Percentiles rank a stretch among this genome's conserved stretches.
These are phyloP conservation scores for Sclerotinia borealis DNA, from an alignment of 2,329 filamentous ascomycete genomes.

Conservation along the genomic window DNA sequence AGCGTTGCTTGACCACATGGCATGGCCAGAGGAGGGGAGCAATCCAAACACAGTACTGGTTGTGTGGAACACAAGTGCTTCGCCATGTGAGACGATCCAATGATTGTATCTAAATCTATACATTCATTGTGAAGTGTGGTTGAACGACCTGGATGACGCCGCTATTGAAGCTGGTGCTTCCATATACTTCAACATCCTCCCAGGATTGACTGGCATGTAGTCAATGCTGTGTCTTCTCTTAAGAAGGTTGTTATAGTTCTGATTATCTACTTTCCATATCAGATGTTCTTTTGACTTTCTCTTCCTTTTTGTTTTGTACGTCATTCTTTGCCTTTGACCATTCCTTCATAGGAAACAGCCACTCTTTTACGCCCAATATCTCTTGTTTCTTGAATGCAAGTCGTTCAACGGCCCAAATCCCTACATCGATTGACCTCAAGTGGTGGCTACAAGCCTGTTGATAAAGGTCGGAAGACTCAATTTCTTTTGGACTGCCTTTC, in stretches of 20 bases:
- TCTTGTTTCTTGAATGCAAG: neutral
- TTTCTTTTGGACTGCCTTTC: neutral
- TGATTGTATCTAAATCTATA: neutral
- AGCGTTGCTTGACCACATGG: neutral
- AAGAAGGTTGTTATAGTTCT: neutral
- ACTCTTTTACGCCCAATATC: neutral
- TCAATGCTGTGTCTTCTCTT: neutral
- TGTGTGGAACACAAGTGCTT: slow-evolving; percentile 1
- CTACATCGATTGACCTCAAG: neutral
- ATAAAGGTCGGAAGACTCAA: neutral
- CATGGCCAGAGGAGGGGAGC: neutral
- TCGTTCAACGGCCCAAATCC: neutral
- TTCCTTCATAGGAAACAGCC: neutral
- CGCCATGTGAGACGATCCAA: slow-evolving; percentile 6
- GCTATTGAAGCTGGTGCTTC: neutral
- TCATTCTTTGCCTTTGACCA: neutral
- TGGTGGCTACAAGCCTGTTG: neutral
- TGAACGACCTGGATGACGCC: neutral
- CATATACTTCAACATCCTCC: neutral
- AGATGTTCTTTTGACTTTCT: neutral
- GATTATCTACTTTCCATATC: neutral
- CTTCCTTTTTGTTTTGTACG: neutral
- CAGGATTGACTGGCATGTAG: neutral
- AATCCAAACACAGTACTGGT: neutral
- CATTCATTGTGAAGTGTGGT: slow-evolving; percentile 1